Conservation (phyloP, 208 protist genomes). For the Acanthamoeba triangularis region DNA sequence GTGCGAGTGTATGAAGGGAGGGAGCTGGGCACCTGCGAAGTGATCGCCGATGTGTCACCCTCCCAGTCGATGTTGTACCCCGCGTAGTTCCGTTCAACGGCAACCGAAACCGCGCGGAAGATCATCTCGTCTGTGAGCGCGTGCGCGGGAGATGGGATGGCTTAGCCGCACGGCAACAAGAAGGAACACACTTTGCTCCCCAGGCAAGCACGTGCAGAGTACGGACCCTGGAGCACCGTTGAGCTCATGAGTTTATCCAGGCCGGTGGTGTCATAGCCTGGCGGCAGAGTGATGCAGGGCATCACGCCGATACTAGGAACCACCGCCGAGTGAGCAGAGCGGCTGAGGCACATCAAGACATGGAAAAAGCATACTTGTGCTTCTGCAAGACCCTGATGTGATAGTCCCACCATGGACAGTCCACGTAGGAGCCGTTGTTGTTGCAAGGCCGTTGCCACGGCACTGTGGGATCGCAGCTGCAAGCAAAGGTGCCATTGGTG, state of each 20-base stretch:
- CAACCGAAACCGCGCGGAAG: background rate
- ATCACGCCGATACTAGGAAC: background rate
- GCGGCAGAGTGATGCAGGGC: background rate
- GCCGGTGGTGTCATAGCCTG: background rate
- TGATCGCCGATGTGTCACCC: background rate
- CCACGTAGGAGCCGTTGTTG: background rate
- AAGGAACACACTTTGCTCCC: no score
- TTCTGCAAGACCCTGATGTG: background rate
- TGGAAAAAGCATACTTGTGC: background rate
- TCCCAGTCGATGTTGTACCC: constrained; percentile 53
- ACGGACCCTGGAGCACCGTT: no score
- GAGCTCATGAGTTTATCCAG: background rate
- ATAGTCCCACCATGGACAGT: background rate
- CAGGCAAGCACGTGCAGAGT: no score
- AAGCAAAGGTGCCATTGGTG: background rate
- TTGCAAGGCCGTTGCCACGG: background rate
- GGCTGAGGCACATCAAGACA: no score
- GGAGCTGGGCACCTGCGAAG: background rate
- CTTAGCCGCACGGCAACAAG: no score
- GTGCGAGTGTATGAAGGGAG: no score
- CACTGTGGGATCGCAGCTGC: background rate
- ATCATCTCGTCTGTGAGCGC: background rate
- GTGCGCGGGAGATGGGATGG: background rate
- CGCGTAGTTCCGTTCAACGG: background rate
- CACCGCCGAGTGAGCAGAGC: background rate